phyloP scores from a whole-genome alignment of 2,329 filamentous ascomycete species.

The Scedosporium dehoogii region DNA sequence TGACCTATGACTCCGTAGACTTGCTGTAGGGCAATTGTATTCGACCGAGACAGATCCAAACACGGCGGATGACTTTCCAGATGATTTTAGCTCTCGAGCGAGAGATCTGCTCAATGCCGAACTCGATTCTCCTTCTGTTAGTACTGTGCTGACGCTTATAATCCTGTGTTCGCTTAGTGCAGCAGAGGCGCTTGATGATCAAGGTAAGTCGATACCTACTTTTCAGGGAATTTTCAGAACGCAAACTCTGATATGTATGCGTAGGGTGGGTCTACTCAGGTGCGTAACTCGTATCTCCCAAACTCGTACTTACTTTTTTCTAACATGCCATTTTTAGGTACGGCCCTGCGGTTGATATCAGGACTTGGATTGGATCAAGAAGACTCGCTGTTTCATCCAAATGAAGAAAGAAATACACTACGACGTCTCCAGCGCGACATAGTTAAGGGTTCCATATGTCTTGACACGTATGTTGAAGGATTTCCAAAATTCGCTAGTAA shows the following conservation, averaged over 20 bases:
- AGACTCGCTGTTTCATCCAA: not conserved
- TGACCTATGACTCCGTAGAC: not conserved
- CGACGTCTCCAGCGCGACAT: not conserved
- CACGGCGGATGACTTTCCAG: not conserved
- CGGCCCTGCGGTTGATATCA: not conserved
- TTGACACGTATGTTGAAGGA: not conserved
- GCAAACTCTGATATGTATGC: not conserved
- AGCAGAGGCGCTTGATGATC: not conserved
- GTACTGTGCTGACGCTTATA: constrained; percentile 1
- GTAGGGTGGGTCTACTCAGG: not conserved
- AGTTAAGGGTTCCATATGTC: not conserved
- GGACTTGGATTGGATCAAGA: not conserved
- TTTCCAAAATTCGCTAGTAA: not conserved
- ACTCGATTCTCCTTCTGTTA: not conserved
- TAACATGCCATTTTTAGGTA: not conserved
- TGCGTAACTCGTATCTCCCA: not conserved
- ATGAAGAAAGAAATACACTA: not conserved
- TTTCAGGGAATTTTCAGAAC: not conserved
- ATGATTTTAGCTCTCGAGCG: not conserved
- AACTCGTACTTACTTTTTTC: not conserved
- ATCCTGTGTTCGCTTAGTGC: not conserved
- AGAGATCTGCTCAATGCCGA: not conserved
- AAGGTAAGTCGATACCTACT: not conserved
- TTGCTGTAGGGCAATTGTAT: not conserved
- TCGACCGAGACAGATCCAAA: not conserved